Base-by-base conservation (phyloP, 2,329 filamentous ascomycete species). In the Orbilia ellipsospora region DNA sequence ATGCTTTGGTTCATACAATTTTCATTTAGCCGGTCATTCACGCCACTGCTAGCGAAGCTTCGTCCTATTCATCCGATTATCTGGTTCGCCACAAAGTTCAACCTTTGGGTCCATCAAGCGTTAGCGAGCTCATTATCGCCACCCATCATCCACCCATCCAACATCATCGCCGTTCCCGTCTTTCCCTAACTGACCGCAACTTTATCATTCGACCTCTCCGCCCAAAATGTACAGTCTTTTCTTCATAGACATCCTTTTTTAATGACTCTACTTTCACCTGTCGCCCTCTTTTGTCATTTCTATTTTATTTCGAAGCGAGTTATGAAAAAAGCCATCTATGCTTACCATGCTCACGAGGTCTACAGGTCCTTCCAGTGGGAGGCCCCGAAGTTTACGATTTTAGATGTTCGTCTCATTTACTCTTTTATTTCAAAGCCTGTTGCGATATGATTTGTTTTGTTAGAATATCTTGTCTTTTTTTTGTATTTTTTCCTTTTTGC, bases 371-470 rank as follows among this genome's bases (percentile, higher is more conserved):
- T 7, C 51, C 45, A 40, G 12, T 40, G 63, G 45, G 40, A 61
- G 59, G n/a, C 51, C 23, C 23, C 51, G 20, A 40, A 54, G 56
- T 57, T 74, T 40, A 74, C 59, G 70, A 74, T 63, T 45, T 36
- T 68, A 74, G 70, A 74, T 68, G 62, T 59, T 56, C 57, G 48
- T 31, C 31, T 57, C 57, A 42, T 45, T 40, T 50, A 57, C 51
- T 40, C 40, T 57, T 66, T 68, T 50, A 23, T 56, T 61, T 68
- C 36, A 54, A 23, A 68, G 63, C 70, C 72, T 65, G 72, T 44
- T 42, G 45, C 57, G 31, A 55, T 64, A 20, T 68, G 16, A 36
- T 68, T 68, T 23, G 20, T 68, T 50, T 55, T 64, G 64, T 69
- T 75, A 75, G 72, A 75, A 51, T 65, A 15, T 44, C n/a, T 44